These are phyloP conservation scores for Claviceps citrina DNA, from an alignment of 2,329 filamentous ascomycete species.

Conservation along the genomic window DNA sequence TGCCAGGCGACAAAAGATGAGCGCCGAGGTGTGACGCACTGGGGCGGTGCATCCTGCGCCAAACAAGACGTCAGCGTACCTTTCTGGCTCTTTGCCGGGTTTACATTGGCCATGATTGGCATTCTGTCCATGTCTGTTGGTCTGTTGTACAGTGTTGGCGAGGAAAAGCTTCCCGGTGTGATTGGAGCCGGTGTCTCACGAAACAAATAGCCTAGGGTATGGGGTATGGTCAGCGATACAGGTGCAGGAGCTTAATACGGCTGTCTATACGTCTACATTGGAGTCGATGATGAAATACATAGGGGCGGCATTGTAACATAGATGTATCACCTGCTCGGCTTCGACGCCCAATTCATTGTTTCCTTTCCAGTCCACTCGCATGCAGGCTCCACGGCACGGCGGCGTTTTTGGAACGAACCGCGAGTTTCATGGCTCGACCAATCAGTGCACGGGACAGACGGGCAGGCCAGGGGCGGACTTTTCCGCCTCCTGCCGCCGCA, in stretches of 20 bases:
- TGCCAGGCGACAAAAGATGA: constrained; percentile 48
- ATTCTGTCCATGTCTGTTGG: constrained; percentile 57
- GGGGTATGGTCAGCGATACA: neutral
- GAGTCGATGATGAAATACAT: constrained; percentile 1
- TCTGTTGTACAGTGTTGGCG: constrained; percentile 68
- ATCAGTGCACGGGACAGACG: constrained; percentile 2
- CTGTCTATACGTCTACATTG: constrained; percentile 7
- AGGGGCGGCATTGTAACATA: constrained; percentile 5
- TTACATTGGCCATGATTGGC: constrained; percentile 54
- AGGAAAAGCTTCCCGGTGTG: constrained; percentile 79
- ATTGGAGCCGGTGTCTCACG: constrained; percentile 87
- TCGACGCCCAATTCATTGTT: no score
- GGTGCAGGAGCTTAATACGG: no score
- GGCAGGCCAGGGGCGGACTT: constrained; percentile 7
- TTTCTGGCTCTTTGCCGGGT: constrained; percentile 74
- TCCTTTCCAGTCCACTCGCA: no score
- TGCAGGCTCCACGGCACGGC: no score
- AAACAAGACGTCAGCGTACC: constrained; percentile 81
- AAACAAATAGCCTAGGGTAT: constrained; percentile 38
- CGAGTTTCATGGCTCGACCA: constrained; percentile 4
- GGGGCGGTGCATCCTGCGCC: constrained; percentile 75
- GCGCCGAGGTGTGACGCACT: constrained; percentile 50
- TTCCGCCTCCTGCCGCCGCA: constrained; percentile 2
- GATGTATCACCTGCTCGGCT: constrained; percentile 5
- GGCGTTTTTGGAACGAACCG: constrained; percentile 5